Evolutionary conservation across 75 land plant genomes (phyloP), one percentile per base, ranked within the genome.

Genomic region (Isoetes taiwanensis): DNA sequence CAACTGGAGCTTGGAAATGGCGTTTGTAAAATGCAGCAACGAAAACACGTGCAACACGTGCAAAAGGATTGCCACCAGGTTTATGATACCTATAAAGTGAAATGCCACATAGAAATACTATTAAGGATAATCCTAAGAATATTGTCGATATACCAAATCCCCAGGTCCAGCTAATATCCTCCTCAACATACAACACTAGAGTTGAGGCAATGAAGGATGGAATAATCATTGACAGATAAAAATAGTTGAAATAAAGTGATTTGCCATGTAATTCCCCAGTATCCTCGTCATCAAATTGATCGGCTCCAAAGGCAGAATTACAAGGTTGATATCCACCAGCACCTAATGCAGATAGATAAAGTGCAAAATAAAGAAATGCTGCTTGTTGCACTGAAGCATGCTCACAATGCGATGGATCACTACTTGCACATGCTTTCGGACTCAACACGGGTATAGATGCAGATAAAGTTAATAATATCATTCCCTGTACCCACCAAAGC

Each of bases 221-320:
- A 0, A 82, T 25, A 66, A 75, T 82, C 14, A 79, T 32, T 6
- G 78, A 73, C 46, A 82, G 50, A 57, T 77, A 82, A 57, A 78
- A 75, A 68, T 78, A 85, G 75, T 86, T 76, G 65, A 78, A 85
- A 62, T 76, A 82, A 57, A 72, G 43, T 2, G 67, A 55, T 29
- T 72, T 81, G 26, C 78, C 64, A 16, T 41, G 43, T 5, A 59
- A 61, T 56, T 83, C 87, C 30, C 32, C 27, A 5, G 70, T 41
- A 57, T 83, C 81, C 19, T 73, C 72, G 41, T 75, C 78, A 31
- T 82, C 90, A 30, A 82, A 85, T 54, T 85, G 90, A 59, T 85
- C 86, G 29, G 80, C 75, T 16, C 86, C 90, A 27, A 85, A 70
- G 24, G 82, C 59, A 2, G 82, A 73, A 0, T 81, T 27, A 2